These are phyloP conservation scores for Arachnomyces sp. DNA, from an alignment of 2,329 filamentous ascomycete species.

Conservation along the genomic window DNA sequence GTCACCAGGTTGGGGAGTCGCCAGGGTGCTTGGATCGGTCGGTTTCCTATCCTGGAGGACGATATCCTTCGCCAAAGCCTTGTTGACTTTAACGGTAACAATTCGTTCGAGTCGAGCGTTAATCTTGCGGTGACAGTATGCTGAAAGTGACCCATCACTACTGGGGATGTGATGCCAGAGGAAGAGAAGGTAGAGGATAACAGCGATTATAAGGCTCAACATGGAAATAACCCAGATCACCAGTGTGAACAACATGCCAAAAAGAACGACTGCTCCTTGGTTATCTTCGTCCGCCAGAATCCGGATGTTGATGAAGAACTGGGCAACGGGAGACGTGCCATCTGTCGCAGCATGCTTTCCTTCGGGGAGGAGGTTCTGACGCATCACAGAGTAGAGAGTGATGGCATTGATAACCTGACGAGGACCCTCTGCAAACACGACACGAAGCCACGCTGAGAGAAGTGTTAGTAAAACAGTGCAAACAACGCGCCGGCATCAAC, in stretches of 20 bases:
- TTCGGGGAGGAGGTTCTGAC: conserved; percentile 60
- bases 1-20: conserved; percentile 16
- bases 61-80: conserved; percentile 72
- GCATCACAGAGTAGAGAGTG: conserved; percentile 77
- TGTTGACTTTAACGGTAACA: conserved; percentile 78
- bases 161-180: conserved; percentile 86
- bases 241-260: conserved; percentile 85
- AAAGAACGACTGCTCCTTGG: conserved; percentile 72
- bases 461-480: conserved; percentile 15
- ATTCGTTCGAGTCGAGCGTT: conserved; percentile 77
- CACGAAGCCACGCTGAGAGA: conserved; percentile 68
- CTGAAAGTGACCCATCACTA: conserved; percentile 67
- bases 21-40: conserved; percentile 27
- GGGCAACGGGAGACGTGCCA: conserved; percentile 56
- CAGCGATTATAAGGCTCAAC: conserved; percentile 62
- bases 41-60: conserved; percentile 46
- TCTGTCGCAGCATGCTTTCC: conserved; percentile 45
- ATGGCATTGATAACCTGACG: conserved; percentile 85
- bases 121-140: conserved; percentile 87
- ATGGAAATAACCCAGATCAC: conserved; percentile 80
- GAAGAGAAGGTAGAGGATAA: conserved; percentile 76
- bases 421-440: conserved; percentile 83
- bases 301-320: conserved; percentile 77
- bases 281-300: conserved; percentile 63
- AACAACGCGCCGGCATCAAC: background rate